These are phyloP conservation scores for Antitrichia curtipendula DNA, from an alignment of 225 moss, liverwort and hornwort species.

Conservation along the genomic window DNA sequence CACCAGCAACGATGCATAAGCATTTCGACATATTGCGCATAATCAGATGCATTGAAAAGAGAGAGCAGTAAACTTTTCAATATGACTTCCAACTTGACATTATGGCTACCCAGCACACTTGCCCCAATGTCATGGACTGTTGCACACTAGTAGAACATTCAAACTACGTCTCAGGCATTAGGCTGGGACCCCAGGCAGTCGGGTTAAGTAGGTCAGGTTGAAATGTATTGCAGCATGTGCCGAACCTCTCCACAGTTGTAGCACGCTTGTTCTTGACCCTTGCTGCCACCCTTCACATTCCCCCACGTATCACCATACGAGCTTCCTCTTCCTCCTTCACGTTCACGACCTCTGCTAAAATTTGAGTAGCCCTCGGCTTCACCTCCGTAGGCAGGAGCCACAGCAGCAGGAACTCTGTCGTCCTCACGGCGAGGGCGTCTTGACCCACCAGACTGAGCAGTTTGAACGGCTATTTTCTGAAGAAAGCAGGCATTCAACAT, in stretches of 20 bases:
- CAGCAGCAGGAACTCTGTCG: conserved; percentile 54
- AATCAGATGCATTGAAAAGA: neutral
- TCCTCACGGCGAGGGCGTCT: conserved; percentile 79
- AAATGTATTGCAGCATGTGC: neutral
- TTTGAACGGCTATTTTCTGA: conserved; percentile 89
- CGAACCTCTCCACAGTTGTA: conserved; percentile 86
- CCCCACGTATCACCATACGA: conserved; percentile 98
- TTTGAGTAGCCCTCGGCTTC: conserved; percentile 63
- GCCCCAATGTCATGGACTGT: neutral
- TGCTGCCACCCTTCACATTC: conserved; percentile 47
- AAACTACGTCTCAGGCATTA: neutral
- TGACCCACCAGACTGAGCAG: conserved; percentile 83
- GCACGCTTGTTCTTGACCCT: conserved; percentile 51
- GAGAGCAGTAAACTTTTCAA: neutral
- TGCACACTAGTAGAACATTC: neutral
- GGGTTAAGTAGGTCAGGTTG: neutral
- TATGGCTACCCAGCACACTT: neutral
- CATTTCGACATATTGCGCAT: no score
- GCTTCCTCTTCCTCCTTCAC: conserved; percentile 72
- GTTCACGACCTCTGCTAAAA: conserved; percentile 76
- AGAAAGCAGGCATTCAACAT: neutral
- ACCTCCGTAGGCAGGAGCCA: conserved; percentile 43
- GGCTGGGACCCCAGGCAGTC: neutral
- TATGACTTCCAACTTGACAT: neutral
- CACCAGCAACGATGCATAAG: neutral